Conservation (phyloP, 441 rosid genomes). For the Brassica balearica region DNA sequence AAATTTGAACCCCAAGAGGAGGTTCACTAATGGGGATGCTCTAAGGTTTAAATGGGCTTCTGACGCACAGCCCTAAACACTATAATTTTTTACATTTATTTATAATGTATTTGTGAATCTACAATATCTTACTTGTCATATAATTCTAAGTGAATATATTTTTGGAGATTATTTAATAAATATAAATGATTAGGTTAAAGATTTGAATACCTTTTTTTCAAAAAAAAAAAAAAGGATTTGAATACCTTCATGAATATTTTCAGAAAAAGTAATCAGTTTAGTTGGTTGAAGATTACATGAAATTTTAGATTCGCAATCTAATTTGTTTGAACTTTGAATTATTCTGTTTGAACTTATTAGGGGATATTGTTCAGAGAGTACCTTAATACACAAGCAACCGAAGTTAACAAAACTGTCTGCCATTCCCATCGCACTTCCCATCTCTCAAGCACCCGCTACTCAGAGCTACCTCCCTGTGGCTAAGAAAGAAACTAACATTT, state of each 20-base stretch:
- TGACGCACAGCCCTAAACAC: no score
- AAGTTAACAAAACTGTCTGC: constrained; percentile 86
- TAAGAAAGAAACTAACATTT: background rate
- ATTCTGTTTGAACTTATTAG: background rate
- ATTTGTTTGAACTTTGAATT: background rate
- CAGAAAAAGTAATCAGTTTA: background rate
- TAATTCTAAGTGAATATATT: background rate
- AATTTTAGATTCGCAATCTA: background rate
- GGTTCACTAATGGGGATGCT: no score
- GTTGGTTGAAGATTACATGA: background rate
- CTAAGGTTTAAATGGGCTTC: no score
- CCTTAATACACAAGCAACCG: constrained; percentile 93
- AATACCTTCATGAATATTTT: background rate
- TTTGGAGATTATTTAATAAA: background rate
- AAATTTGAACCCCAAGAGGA: no score
- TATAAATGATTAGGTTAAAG: background rate
- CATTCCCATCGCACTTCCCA: constrained; percentile 97
- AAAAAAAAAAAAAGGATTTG: background rate
- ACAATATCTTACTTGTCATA: background rate
- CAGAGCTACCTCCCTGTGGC: constrained; percentile 52
- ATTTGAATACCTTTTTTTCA: background rate
- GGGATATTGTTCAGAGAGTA: constrained; percentile 24
- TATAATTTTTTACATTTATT: no score
- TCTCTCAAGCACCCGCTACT: constrained; percentile 74
- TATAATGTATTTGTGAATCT: background rate